Evolutionary conservation across 108 stramenopile species (phyloP), one percentile per base, ranked within the genome.

Genomic region (Ochromonas danica): DNA sequence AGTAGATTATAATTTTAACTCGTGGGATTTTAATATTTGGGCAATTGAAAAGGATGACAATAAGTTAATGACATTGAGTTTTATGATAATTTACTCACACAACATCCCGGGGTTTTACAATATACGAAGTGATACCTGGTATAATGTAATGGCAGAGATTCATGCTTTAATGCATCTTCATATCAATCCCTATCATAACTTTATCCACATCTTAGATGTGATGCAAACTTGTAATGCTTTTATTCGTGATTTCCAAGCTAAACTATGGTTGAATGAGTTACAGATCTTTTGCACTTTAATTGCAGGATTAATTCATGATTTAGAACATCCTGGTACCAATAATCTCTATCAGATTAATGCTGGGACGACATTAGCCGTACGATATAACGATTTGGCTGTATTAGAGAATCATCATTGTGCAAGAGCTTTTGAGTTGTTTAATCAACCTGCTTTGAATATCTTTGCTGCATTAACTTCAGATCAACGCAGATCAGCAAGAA

Each of bases 371-470:
- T 51, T 93, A 51, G 94, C 94, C 39, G 62, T 91, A 40, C 61
- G 71, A 2, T 92, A 93, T 83, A 91, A 93, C 71, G 94, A 93
- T 85, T 63, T 67, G 1, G 83, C 91, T 0, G 78, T 88, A 6
- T 82, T 94, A 57, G 94, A 94, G 80, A 92, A 89, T 82, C 89
- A 90, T 87, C 94, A 94, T 81, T 78, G 88, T 36, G 88, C 91
- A 40, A 71, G 80, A 17, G 79, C 82, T 38, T 87, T 87, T 81
- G 83, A 81, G 31, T 40, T 85, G 2, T 62, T 87, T 3, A 45
- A 70, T 43, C 40, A 70, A 10, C 62, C 80, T n/a, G 25, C 36
- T 39, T 42, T 71, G 62, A 36, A 71, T 33, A 88, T 89, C 6
- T 43, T 87, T 39, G 63, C 70, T 1, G 81, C 72, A 42, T 61